Evolutionary conservation across 768 basidiomycete genomes (phyloP), one percentile per base, ranked within the genome.

Genomic region (Tylopilus rubrobrunneus): DNA sequence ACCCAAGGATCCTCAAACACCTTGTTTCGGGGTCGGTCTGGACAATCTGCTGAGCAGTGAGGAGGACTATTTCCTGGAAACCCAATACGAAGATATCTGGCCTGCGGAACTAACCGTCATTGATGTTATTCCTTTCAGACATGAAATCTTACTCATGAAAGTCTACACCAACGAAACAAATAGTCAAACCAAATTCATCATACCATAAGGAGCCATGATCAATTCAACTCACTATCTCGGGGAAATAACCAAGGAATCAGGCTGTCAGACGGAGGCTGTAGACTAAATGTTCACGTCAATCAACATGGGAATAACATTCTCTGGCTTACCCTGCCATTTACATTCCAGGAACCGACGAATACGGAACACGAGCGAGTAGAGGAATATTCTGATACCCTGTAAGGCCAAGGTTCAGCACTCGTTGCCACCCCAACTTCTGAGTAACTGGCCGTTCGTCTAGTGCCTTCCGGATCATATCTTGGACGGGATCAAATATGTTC

Each of bases 41-140:
- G 15, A 98, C 78, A 41, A 99, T 98, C 68, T 98, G 95, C 63
- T 95, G 92, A 3, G 97, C 92, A n/a, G 92, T 98, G 45, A 99
- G 79, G 5, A 94, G 93, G 0, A 99, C 97, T 49, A 99, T 94
- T 71, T 99, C 97, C 70, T 99, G 95, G 67, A 98, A 97, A 2
- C 90, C 92, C 28, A 98, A 76, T 21, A 86, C 86, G 66, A 96
- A 86, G 56, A 98, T 84, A 65, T 98, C 94, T 7, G 94, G 93
- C 42, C 89, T 90, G 49, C 36, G 44, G 25, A 19, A 44, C 58
- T 42, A 48, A 17, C 11, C 15, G 8, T 64, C 53, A 63, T 55
- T 37, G 45, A 74, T 60, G 51, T 70, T 73, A 58, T 5, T 31
- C 31, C 36, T 55, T 7, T 17, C 51, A 2, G 36, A 34, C 7